Percentiles rank a stretch among this genome's conserved stretches.
These are phyloP conservation scores for Agaricales sp. DNA, from an alignment of 1,284 basidiomycete genomes.

Conservation along the genomic window DNA sequence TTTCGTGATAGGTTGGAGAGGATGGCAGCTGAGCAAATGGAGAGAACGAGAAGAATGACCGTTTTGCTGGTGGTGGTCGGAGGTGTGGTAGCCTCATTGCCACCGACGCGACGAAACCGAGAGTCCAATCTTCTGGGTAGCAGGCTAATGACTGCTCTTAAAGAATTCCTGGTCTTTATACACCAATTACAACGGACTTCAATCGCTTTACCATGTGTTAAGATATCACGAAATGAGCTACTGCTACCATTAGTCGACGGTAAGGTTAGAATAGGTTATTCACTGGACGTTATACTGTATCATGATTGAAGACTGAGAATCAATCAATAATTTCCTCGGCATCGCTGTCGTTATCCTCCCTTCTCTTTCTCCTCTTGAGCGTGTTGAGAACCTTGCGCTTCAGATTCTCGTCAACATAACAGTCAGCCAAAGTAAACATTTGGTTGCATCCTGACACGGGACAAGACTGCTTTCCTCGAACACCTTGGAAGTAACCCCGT, in stretches of 20 bases:
- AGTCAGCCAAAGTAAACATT: conserved; percentile 37
- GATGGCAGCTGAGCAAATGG: not conserved
- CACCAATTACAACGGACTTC: too few relatives aligned
- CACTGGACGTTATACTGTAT: not conserved
- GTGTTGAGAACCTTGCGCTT: conserved; percentile 49
- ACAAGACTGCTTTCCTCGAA: conserved; percentile 31
- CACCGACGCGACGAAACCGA: too few relatives aligned
- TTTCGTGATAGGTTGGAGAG: conserved; percentile 37
- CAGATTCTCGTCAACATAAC: conserved; percentile 43
- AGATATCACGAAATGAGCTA: too few relatives aligned
- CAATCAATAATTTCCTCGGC: conserved; percentile 60
- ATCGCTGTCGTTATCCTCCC: conserved; percentile 38
- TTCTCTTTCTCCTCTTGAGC: conserved; percentile 37
- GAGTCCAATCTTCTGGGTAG: too few relatives aligned
- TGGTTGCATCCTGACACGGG: conserved; percentile 64
- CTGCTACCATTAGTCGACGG: too few relatives aligned
- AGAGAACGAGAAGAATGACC: not conserved
- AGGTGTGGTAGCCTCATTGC: not conserved
- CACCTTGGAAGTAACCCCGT: conserved; percentile 35
- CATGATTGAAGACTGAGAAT: too few relatives aligned
- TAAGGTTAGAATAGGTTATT: too few relatives aligned
- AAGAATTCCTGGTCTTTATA: too few relatives aligned
- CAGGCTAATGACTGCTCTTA: too few relatives aligned
- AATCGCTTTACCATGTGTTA: too few relatives aligned
- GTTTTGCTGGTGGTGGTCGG: not conserved